Base-by-base conservation (phyloP, 2,329 filamentous ascomycete genomes). In the Arthroderma sp. region DNA sequence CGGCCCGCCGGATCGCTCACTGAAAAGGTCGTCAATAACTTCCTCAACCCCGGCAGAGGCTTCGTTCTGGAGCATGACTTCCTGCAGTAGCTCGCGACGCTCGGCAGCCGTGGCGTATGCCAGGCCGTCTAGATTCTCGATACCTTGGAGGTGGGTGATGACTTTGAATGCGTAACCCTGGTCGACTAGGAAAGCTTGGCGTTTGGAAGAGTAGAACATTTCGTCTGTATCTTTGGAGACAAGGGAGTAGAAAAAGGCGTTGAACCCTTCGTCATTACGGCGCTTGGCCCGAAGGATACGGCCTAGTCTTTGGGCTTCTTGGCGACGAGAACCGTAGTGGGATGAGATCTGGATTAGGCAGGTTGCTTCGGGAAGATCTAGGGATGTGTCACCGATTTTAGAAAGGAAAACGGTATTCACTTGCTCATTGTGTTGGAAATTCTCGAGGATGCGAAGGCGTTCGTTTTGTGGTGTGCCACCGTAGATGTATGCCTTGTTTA, bases 101-200 rank as follows among this genome's bases (percentile, higher is more conserved):
- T 94, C 87, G 5, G 77, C 71, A 0, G 86, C 75, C 1, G 85
- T 85, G 1, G 77, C 77, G 60, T 93, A 96, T 1, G 81, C 83
- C 1, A 98, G 74, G 0, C 80, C 80, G 0, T 83, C 80, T 43
- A 89, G 82, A 47, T 85, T 77, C 49, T 95, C 85, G 51, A 98
- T 86, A 42, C 89, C 91, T 57, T 88, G 82, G 5, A 98, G 73
- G 57, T 94, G 86, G 0, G 91, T 98, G 61, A 98, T 98, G 50
- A 96, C 89, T 61, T 96, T 96, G 74, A 98, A 98, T 0, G 91
- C 89, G 61, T 98, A 98, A 6, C 91, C 91, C 64, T 98, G 91
- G 53, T 98, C 91, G 22, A 98, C 88, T 1, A 98, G 72, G 68
- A 98, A 98, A 1, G 91, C 89, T 64, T 98, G 91, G 6, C 91